These are phyloP conservation scores for Xylariaceae sp. DNA, from an alignment of 2,329 filamentous ascomycete genomes.

Conservation along the genomic window DNA sequence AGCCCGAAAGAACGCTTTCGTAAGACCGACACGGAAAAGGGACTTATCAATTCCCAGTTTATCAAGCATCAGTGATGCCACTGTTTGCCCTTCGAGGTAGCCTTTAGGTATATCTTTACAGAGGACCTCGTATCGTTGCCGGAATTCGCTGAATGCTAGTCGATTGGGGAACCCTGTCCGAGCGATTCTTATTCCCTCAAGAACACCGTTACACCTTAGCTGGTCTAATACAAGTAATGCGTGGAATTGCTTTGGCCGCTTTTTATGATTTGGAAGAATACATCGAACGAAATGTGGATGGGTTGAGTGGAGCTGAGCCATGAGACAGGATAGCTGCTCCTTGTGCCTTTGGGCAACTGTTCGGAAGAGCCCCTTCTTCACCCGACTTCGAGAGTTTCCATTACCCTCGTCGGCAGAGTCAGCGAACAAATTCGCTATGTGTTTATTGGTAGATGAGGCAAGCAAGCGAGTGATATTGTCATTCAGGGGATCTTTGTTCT, in stretches of 20 bases:
- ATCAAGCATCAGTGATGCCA: slow-evolving; percentile 80
- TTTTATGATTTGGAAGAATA: slow-evolving; percentile 97
- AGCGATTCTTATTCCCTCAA: slow-evolving; percentile 97
- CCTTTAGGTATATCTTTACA: slow-evolving; percentile 84
- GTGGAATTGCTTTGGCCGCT: slow-evolving; percentile 87
- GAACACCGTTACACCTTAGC: slow-evolving; percentile 94
- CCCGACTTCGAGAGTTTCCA: slow-evolving; percentile 66
- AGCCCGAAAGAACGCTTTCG: slow-evolving; percentile 96
- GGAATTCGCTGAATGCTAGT: slow-evolving; percentile 86
- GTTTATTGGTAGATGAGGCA: slow-evolving; percentile 73
- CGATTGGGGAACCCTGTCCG: slow-evolving; percentile 95
- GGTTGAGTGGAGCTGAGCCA: slow-evolving; percentile 90
- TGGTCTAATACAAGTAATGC: slow-evolving; percentile 93
- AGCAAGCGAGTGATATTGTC: slow-evolving; percentile 92
- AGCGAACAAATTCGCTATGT: slow-evolving; percentile 77
- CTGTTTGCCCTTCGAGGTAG: slow-evolving; percentile 85
- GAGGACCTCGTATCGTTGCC: slow-evolving; percentile 91
- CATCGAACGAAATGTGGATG: slow-evolving; percentile 98
- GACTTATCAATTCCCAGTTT: slow-evolving; percentile 80
- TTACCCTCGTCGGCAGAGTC: slow-evolving; percentile 82
- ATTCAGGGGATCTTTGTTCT: slow-evolving; percentile 97
- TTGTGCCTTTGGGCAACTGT: slow-evolving; percentile 97
- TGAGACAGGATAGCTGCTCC: slow-evolving; percentile 93
- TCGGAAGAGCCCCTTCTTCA: slow-evolving; percentile 95
- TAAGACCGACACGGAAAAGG: slow-evolving; percentile 88